Conservation (phyloP, 139 green algal species). For the Tetradesmus lagerheimii region DNA sequence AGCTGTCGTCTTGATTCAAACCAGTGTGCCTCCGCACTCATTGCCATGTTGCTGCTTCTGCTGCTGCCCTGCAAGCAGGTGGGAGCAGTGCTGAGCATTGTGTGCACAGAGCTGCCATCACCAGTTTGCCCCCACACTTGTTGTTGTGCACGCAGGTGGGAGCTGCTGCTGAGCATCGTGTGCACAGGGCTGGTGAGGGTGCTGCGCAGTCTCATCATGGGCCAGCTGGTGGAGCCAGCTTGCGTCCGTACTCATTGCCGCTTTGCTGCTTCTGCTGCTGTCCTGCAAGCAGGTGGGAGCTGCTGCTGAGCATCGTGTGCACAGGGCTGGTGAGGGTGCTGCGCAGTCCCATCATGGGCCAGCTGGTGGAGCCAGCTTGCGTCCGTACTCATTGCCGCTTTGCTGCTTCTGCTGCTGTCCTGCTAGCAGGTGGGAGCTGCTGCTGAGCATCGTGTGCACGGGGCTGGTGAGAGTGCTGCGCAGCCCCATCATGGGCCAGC, state of each 20-base stretch:
- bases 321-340: constrained; percentile 12
- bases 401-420: neutral
- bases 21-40: neutral
- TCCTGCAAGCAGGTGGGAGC: constrained; percentile 36
- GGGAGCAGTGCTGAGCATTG: constrained; percentile 33
- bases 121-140: neutral
- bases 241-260: neutral
- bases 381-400: no score
- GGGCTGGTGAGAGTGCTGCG: constrained; percentile 14
- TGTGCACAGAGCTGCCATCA: neutral
- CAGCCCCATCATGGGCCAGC: neutral
- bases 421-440: constrained; percentile 29
- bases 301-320: constrained; percentile 12
- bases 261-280: neutral
- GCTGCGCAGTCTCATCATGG: neutral
- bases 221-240: neutral
- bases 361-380: neutral
- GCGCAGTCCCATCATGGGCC: neutral
- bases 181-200: constrained; percentile 1
- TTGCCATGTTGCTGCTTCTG: neutral
- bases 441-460: constrained; percentile 26
- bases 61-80: constrained; percentile 9
- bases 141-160: constrained; percentile 26
- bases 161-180: constrained; percentile 27
- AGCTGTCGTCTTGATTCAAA: no score